Evolutionary conservation across 2,329 filamentous ascomycete species (phyloP).

Genomic region (Huntiella bhutanensis): DNA sequence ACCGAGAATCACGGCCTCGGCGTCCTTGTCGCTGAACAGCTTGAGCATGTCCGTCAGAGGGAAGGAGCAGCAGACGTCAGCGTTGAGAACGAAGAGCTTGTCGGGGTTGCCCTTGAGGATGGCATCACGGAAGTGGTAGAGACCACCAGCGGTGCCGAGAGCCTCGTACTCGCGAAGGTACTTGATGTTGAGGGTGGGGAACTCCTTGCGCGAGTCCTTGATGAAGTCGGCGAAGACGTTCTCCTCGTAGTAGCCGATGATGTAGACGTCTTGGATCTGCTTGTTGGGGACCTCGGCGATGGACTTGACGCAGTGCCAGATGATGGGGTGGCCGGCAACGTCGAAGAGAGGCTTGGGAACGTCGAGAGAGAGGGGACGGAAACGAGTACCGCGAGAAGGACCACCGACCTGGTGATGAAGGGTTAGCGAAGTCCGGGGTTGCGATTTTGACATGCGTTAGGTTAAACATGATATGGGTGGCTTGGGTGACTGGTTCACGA

Average conservation of each 20-base stretch:
- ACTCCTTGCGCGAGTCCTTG: constrained; percentile 69
- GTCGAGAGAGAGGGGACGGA: constrained; percentile 86
- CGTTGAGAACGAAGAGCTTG: constrained; percentile 92
- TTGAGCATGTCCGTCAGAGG: constrained; percentile 89
- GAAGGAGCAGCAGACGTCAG: constrained; percentile 97
- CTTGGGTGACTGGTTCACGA: too few relatives aligned
- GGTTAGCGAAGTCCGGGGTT: background rate
- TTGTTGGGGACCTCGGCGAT: constrained; percentile 70
- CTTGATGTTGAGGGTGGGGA: constrained; percentile 75
- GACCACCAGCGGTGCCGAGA: constrained; percentile 80
- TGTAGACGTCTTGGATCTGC: constrained; percentile 77
- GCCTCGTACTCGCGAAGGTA: constrained; percentile 97
- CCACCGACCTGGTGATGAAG: constrained; percentile 55
- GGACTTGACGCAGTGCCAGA: constrained; percentile 91
- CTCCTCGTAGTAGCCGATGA: constrained; percentile 98
- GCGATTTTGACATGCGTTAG: background rate
- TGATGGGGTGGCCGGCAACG: constrained; percentile 93
- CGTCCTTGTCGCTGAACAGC: constrained; percentile 84
- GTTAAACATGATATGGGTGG: background rate
- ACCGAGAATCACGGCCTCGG: constrained; percentile 88
- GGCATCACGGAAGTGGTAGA: constrained; percentile 98
- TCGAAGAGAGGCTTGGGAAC: constrained; percentile 97
- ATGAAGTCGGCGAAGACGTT: constrained; percentile 94
- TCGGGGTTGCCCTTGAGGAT: constrained; percentile 92
- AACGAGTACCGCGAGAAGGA: constrained; percentile 85